Conservation (phyloP, 1,139 yeast species). For the Groenewaldozyma auringiensis region DNA sequence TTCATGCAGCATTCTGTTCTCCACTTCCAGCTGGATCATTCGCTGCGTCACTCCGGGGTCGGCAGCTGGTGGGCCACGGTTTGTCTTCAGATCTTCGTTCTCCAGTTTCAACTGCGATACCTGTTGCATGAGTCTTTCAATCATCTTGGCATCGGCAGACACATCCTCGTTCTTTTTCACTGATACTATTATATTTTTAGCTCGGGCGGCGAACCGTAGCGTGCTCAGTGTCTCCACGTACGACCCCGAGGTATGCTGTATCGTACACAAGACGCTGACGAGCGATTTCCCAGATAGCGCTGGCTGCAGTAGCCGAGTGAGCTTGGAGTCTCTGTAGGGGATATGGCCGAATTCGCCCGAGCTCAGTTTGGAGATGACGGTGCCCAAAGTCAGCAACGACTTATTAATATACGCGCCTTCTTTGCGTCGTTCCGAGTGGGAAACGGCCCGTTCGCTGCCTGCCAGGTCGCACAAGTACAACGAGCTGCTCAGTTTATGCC, state of each 20-base stretch:
- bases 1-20: slow-evolving; percentile 52
- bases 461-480: slow-evolving; percentile 85
- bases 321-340: slow-evolving; percentile 84
- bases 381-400: slow-evolving; percentile 81
- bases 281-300: slow-evolving; percentile 94
- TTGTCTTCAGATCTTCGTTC: slow-evolving; percentile 49
- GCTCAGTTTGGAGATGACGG: slow-evolving; percentile 49
- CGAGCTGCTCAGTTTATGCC: slow-evolving; percentile 62
- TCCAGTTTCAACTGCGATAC: slow-evolving; percentile 76
- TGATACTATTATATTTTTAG: slow-evolving; percentile 83
- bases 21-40: slow-evolving; percentile 10
- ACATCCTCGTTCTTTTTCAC: slow-evolving; percentile 66
- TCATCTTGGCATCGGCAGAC: slow-evolving; percentile 50
- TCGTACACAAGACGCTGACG: slow-evolving; percentile 71
- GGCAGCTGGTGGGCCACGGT: slow-evolving; percentile 2
- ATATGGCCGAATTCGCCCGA: slow-evolving; percentile 46
- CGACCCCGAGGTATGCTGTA: slow-evolving; percentile 77
- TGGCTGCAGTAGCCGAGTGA: slow-evolving; percentile 76
- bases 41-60: not conserved
- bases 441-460: slow-evolving; percentile 90
- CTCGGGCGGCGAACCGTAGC: slow-evolving; percentile 81
- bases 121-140: slow-evolving; percentile 78
- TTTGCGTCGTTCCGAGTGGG: slow-evolving; percentile 75
- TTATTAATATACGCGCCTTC: slow-evolving; percentile 93
- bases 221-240: slow-evolving; percentile 91